phyloP scores from a whole-genome alignment of 768 basidiomycete species.

The Hypholoma sublateritium region DNA sequence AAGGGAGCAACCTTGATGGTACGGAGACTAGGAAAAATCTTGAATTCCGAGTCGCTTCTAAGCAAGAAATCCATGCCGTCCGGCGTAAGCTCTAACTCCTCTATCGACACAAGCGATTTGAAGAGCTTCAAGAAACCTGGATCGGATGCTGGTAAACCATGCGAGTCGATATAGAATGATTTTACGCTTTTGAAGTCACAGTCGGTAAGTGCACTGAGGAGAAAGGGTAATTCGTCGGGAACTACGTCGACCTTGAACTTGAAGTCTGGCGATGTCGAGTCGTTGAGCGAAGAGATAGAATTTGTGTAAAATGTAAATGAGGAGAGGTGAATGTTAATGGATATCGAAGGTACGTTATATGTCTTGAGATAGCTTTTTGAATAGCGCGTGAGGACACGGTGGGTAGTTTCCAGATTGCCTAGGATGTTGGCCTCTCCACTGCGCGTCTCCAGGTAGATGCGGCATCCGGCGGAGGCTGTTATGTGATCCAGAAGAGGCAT shows the following conservation, averaged over 20 bases:
- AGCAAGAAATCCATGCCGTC: conserved; percentile 3
- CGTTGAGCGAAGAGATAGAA: not conserved
- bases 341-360: not conserved
- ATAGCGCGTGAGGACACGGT: not conserved
- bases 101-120: not conserved
- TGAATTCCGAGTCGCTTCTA: not conserved
- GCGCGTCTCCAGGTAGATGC: not conserved
- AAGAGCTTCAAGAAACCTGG: not conserved
- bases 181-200: conserved; percentile 1
- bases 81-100: conserved; percentile 1
- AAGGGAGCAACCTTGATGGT: conserved; percentile 2
- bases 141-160: not conserved
- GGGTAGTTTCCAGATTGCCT: not conserved
- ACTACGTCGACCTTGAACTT: not conserved
- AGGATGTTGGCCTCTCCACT: not conserved
- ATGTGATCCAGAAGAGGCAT: conserved; percentile 4
- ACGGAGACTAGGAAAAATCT: not conserved
- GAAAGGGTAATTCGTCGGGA: not conserved
- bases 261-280: not conserved
- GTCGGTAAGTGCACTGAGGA: not conserved
- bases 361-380: not conserved
- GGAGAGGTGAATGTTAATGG: not conserved
- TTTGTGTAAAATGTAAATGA: conserved; percentile 5
- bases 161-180: not conserved
- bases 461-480: not conserved